phyloP scores from a whole-genome alignment of 192 early-diverging fungal species.

The Coemansia sp. region DNA sequence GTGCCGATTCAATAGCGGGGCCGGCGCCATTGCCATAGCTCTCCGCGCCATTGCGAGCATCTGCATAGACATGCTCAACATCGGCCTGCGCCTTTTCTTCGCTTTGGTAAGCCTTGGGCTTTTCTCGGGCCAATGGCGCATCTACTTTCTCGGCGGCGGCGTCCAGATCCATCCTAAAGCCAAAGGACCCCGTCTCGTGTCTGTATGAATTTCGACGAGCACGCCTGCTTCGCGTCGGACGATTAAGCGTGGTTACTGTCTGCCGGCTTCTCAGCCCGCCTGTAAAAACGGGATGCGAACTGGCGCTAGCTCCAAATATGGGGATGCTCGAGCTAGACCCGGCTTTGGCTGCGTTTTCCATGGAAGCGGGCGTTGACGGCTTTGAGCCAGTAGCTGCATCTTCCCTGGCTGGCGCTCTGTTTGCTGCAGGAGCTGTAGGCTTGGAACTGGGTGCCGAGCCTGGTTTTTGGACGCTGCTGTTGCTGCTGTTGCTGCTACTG shows the following conservation, averaged over 20 bases:
- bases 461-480: not conserved
- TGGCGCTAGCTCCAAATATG: not conserved
- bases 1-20: not conserved
- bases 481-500: not conserved
- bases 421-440: not conserved
- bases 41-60: not conserved
- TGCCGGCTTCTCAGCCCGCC: conserved; percentile 23
- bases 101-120: too few species aligned
- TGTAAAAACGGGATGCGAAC: conserved; percentile 17
- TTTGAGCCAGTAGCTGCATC: not conserved
- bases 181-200: not conserved
- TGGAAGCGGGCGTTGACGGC: not conserved
- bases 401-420: not conserved
- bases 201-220: conserved; percentile 18
- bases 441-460: not conserved
- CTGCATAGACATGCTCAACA: not conserved
- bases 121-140: not conserved
- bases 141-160: too few species aligned
- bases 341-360: not conserved
- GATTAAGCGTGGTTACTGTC: conserved; percentile 29
- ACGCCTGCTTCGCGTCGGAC: conserved; percentile 20
- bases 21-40: not conserved
- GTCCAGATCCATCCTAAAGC: not conserved
- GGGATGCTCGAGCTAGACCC: conserved; percentile 3
- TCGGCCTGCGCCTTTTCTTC: not conserved